A percentile compares a stretch with the other conserved stretches of the same genome.
These are phyloP conservation scores for Niveomyces coronatus DNA, from an alignment of 2,329 filamentous ascomycete genomes.

Conservation along the genomic window DNA sequence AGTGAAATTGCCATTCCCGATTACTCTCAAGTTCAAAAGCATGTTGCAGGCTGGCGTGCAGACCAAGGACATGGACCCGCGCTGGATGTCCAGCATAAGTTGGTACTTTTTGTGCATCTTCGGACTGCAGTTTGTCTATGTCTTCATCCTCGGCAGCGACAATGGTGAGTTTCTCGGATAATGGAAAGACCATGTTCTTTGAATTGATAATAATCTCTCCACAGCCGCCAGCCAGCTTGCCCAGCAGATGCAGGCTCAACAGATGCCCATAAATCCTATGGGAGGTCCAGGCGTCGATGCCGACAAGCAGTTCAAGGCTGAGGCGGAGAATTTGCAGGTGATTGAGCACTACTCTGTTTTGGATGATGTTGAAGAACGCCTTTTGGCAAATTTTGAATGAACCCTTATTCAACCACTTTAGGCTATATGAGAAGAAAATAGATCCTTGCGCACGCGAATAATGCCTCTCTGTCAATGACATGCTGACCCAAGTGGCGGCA, in stretches of 20 bases:
- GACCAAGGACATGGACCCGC: conserved; percentile 89
- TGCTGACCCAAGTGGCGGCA: conserved; percentile 1
- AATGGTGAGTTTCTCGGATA: conserved; percentile 56
- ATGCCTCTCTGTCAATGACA: conserved; percentile 11
- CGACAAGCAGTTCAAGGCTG: conserved; percentile 85
- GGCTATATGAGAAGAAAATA: conserved; percentile 17
- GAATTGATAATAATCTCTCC: conserved; percentile 11
- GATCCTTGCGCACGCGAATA: conserved; percentile 15
- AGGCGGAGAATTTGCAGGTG: conserved; percentile 93
- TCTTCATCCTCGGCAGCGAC: conserved; percentile 90
- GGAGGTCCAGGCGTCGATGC: conserved; percentile 91
- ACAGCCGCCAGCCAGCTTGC: conserved; percentile 83
- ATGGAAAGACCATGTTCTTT: background rate
- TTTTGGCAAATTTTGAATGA: conserved; percentile 48
- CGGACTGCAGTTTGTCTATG: conserved; percentile 92
- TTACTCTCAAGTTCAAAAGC: conserved; percentile 98
- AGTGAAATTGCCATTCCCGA: conserved; percentile 94
- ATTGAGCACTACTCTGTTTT: conserved; percentile 88
- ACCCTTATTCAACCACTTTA: background rate
- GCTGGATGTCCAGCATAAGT: conserved; percentile 97
- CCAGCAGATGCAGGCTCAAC: conserved; percentile 72
- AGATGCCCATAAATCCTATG: conserved; percentile 39
- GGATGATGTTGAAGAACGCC: conserved; percentile 75
- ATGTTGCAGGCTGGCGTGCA: conserved; percentile 97
- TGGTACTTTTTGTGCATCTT: conserved; percentile 99